Evolutionary conservation across 208 protist genomes (phyloP).

Genomic region (Trypanosoma lewisi): DNA sequence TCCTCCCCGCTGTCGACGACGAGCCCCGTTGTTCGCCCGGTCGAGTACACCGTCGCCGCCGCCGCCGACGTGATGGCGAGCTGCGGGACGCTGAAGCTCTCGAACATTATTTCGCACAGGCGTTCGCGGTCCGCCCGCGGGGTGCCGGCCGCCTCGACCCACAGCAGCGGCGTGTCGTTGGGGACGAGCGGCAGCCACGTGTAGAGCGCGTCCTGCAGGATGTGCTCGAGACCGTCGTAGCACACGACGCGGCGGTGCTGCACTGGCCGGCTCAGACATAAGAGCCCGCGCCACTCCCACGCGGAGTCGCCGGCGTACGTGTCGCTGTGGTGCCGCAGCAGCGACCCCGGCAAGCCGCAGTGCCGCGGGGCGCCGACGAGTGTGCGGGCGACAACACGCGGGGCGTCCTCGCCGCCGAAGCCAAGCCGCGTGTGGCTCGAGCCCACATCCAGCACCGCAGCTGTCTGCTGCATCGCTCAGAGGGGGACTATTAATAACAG

Average conservation of each 20-base stretch:
- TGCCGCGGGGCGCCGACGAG: conserved; percentile 73
- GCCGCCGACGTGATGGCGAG: conserved; percentile 91
- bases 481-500: not conserved
- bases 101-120: conserved; percentile 96
- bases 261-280: conserved; percentile 56
- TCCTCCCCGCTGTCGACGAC: conserved; percentile 99
- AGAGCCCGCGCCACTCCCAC: conserved; percentile 45
- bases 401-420: conserved; percentile 95
- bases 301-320: conserved; percentile 71
- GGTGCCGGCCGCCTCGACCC: conserved; percentile 97
- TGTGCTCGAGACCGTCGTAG: conserved; percentile 78
- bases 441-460: conserved; percentile 95
- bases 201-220: conserved; percentile 82
- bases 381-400: conserved; percentile 88
- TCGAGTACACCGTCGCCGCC: conserved; percentile 96
- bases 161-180: conserved; percentile 73
- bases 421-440: conserved; percentile 92
- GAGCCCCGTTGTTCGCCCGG: conserved; percentile 97
- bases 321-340: conserved; percentile 67
- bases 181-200: conserved; percentile 55
- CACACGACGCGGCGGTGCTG: conserved; percentile 61
- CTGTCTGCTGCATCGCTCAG: conserved; percentile 21
- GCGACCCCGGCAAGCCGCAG: conserved; percentile 42
- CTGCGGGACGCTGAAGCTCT: conserved; percentile 94
- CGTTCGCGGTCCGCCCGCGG: conserved; percentile 91